phyloP scores from a whole-genome alignment of 2,329 filamentous ascomycete genomes.

The Verticillium nonalfalfae region DNA sequence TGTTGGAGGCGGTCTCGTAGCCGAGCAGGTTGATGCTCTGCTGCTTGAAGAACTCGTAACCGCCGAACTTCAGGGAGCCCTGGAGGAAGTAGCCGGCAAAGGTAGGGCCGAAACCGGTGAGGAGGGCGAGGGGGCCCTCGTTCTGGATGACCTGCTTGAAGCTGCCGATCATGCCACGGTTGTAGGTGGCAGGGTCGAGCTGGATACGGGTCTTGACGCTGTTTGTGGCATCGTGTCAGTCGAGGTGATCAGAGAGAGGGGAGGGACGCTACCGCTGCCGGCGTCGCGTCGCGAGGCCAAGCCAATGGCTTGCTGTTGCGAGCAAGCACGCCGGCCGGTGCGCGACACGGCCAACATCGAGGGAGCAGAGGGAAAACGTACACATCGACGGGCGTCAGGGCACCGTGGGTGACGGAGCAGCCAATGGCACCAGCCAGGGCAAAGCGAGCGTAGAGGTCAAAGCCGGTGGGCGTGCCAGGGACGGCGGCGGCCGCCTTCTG shows the following conservation, averaged over 20 bases:
- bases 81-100: slow-evolving; percentile 90
- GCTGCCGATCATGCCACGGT: slow-evolving; percentile 78
- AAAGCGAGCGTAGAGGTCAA: slow-evolving; percentile 88
- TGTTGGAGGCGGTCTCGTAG: slow-evolving; percentile 69
- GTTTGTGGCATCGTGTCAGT: slow-evolving; percentile 3
- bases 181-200: slow-evolving; percentile 85
- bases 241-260: neutral
- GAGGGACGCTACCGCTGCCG: neutral
- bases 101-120: slow-evolving; percentile 81
- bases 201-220: slow-evolving; percentile 96
- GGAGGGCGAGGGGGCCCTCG: slow-evolving; percentile 79
- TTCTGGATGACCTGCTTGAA: slow-evolving; percentile 80
- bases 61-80: slow-evolving; percentile 88
- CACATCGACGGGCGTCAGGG: slow-evolving; percentile 98
- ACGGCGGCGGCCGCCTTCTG: slow-evolving; percentile 32
- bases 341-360: neutral
- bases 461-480: slow-evolving; percentile 36
- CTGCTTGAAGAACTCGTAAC: slow-evolving; percentile 96
- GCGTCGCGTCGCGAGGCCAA: neutral
- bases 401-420: slow-evolving; percentile 97
- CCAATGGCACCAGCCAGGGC: slow-evolving; percentile 96
- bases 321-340: neutral
- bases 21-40: slow-evolving; percentile 77
- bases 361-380: slow-evolving; percentile 54
- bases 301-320: neutral